Conservation (phyloP, 202 grass and related monocot species). For the Cymbopogon flexuosus region DNA sequence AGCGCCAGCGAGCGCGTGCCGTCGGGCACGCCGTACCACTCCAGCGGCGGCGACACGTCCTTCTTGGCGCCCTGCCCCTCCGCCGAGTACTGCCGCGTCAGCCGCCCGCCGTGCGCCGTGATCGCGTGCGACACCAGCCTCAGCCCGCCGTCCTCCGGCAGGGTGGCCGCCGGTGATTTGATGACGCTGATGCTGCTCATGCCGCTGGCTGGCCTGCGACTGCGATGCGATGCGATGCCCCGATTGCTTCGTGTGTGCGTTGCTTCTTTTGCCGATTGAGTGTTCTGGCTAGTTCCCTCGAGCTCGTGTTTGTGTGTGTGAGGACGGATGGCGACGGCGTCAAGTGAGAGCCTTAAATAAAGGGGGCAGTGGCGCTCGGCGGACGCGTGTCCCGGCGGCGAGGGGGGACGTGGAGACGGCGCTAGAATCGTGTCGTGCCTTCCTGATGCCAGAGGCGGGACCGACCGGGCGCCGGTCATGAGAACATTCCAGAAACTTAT, state of each 20-base stretch:
- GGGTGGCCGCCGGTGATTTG: neutral
- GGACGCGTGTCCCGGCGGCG: conserved; percentile 26
- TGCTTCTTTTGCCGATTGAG: neutral
- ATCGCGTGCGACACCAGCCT: conserved; percentile 45
- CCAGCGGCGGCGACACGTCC: conserved; percentile 79
- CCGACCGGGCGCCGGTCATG: neutral
- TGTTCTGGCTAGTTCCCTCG: neutral
- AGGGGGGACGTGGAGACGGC: conserved; percentile 34
- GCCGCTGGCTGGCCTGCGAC: neutral
- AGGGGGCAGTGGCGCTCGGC: neutral
- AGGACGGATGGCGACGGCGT: neutral
- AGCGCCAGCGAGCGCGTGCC: conserved; percentile 63
- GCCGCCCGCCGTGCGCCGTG: conserved; percentile 42
- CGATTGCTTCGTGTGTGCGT: neutral
- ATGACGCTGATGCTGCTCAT: no score
- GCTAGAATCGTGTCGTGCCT: conserved; percentile 30
- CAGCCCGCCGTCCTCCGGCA: conserved; percentile 46
- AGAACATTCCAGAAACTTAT: conserved; percentile 4
- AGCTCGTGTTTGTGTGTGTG: neutral
- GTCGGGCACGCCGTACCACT: conserved; percentile 92
- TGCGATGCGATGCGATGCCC: neutral
- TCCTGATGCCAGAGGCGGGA: neutral
- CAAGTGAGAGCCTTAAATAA: neutral
- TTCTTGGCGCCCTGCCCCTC: conserved; percentile 70
- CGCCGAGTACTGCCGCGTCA: conserved; percentile 66